Base-by-base conservation (phyloP, 148 eudicot genomes). In the Persicaria maculosa region DNA sequence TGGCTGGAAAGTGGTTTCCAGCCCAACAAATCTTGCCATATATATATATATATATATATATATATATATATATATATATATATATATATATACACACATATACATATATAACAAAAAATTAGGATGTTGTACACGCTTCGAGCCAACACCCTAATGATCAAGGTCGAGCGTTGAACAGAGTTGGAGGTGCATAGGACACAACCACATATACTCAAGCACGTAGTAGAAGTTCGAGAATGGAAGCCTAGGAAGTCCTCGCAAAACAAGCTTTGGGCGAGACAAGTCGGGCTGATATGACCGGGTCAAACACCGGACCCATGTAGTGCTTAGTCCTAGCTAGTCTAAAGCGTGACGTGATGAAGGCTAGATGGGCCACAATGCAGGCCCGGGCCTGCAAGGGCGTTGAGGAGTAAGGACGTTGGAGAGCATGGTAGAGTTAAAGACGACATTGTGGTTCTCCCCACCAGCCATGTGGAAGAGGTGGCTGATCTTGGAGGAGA, bases 241-340 rank as follows among this genome's bases (percentile, higher is more conserved):
- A 36, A 81, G 61, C 4, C 90, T 59, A 4, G 78, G 43, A 62
- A 12, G 8, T 85, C 81, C 59, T 87, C 90, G 5, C 44, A 36
- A 45, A 79, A 83, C 0, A 88, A 88, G 3, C 83, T 62, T 3
- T 81, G 6, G 76, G 82, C 12, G 77, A 78, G 61, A 20, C 4
- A 15, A 79, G 43, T 20, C 44, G 73, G 17, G n/a, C 11, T 16
- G 68, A 48, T 4, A 72, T 15, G 47, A 46, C 36, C 46, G 50
- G 67, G n/a, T 62, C 76, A 7, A 73, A 74, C 0, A 79, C 52
- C 40, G 85, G 81, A 7, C 86, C 90, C 71, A 76, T 67, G 46
- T 87, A 87, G 9, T 85, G 83, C 9, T 78, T 68, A 44, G 76
- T 76, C 1, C 90, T 88, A 0, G 90, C 90, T 88, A 0, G 90